Base-by-base conservation (phyloP, 441 rosid species). In the Brassica hybrid region DNA sequence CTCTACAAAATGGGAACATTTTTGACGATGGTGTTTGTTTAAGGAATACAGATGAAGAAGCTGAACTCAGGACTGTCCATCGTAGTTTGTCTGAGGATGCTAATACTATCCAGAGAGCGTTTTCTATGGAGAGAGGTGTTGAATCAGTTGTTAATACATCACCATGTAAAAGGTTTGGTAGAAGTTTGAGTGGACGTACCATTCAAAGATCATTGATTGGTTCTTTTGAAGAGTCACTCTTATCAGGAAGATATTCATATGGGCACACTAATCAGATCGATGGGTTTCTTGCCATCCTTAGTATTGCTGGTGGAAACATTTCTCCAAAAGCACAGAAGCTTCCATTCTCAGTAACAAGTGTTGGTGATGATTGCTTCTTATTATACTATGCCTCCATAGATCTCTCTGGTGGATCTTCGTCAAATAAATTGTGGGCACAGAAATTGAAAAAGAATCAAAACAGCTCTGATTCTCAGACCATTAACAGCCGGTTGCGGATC, bases 141-240 rank as follows among this genome's bases (percentile, higher is more conserved):
- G 91, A 86, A 72, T 66, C 88, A 34, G 68, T 80, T 71, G 80
- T 86, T 3, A 43, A 45, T 45, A 65, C 77, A 64, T 79, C 88
- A 50, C 87, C 83, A 62, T 80, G 88, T 64, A 74, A 62, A 67
- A 85, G 85, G 79, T 85, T 82, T 18, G 4, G 76, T 59, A 89
- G 89, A 78, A 85, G 94, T 76, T 86, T 91, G 79, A 86, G 90
- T 75, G 88, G 92, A 71, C 87, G 82, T 65, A 84, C 92, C 25
- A 84, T 89, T 62, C 80, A 87, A 75, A 87, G 94, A 81, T 88
- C 97, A 65, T 80, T 93, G 87, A 88, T 93, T 72, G 97, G 97
- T 85, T 93, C 97, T 14, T 93, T 93, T 77, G 97, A 93, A 84
- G 97, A 93, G 82, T 91, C 97, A 7, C 72, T 93, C 43, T 76